Base-by-base conservation (phyloP, 257 asterid species). In the Echium plantagineum region DNA sequence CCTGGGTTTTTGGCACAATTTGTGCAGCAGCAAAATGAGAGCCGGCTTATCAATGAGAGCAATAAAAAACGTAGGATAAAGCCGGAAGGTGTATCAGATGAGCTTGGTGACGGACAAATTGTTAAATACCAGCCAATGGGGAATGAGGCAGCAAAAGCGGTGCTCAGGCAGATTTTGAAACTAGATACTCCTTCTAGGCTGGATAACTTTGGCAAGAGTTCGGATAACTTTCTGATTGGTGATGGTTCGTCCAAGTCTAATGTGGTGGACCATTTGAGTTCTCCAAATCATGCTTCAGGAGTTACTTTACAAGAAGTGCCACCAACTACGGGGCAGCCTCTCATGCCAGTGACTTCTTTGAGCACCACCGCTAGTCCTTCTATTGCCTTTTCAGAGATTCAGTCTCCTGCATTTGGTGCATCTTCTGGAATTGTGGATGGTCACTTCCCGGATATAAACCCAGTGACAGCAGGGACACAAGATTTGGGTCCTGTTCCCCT, bases 1-100 rank as follows among this genome's bases (percentile, higher is more conserved):
- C 96, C 98, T 57, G 94, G 89, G 30, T 88, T 91, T 74, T 82
- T 88, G 55, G 85, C 94, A 24, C 95, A 85, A 65, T 85, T 88
- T 63, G 85, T 91, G 71, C 96, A 81, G 59, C 96, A 88, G 73
- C 95, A 88, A 63, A 88, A 69, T 60, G 94, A 91, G 60, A 71
- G 83, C 75, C 72, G 79, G 58, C 83, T 81, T 57, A 64, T 87
- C 60, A 66, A 80, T 2, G 93, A 85, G 77, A 86, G 90, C 60
- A 91, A 76, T 79, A 91, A 91, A 72, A 91, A 91, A 56, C 71
- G 96, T 55, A 79, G 98, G 70, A 83, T 91, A 52, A 91, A 80
- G 71, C 94, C 75, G 64, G 96, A 89, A 1, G 82, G 71, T 38
- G 56, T 47, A 16, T 28, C 86, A 52, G 74, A 61, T n/a, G 72